Evolutionary conservation across 768 basidiomycete species (phyloP).

Genomic region (Kwoniella europaea): DNA sequence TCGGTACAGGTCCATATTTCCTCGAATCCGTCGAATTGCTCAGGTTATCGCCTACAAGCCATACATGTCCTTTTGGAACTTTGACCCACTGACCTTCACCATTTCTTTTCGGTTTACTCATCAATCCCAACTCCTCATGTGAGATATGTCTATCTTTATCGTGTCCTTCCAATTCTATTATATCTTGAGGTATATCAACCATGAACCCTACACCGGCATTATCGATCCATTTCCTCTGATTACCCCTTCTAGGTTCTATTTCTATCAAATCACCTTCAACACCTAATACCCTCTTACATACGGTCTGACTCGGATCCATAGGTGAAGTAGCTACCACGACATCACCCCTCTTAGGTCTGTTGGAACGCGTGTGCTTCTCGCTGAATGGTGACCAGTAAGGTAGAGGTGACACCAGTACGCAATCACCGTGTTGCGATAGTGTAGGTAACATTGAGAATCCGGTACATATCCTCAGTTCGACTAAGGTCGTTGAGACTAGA

Average conservation of each 20-base stretch:
- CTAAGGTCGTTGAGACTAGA: conserved; percentile 48
- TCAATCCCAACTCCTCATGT: not conserved
- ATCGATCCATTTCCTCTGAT: conserved; percentile 29
- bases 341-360: conserved; percentile 68
- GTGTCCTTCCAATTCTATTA: conserved; percentile 16
- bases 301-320: conserved; percentile 66
- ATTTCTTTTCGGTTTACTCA: conserved; percentile 25
- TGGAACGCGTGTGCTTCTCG: conserved; percentile 10
- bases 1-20: conserved; percentile 86
- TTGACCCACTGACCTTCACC: conserved; percentile 67
- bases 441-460: conserved; percentile 60
- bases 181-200: conserved; percentile 22
- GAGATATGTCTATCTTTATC: conserved; percentile 11
- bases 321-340: conserved; percentile 76
- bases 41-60: conserved; percentile 90
- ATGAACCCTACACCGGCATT: conserved; percentile 22
- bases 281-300: conserved; percentile 90
- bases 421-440: conserved; percentile 50
- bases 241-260: conserved; percentile 70
- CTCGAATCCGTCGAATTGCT: conserved; percentile 83
- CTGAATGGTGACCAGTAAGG: conserved; percentile 45
- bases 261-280: conserved; percentile 87
- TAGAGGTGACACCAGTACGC: conserved; percentile 54
- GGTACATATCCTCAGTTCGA: conserved; percentile 49
- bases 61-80: conserved; percentile 83